Base-by-base conservation (phyloP, 441 rosid genomes). In the Pelargonium myrrhifolium region DNA sequence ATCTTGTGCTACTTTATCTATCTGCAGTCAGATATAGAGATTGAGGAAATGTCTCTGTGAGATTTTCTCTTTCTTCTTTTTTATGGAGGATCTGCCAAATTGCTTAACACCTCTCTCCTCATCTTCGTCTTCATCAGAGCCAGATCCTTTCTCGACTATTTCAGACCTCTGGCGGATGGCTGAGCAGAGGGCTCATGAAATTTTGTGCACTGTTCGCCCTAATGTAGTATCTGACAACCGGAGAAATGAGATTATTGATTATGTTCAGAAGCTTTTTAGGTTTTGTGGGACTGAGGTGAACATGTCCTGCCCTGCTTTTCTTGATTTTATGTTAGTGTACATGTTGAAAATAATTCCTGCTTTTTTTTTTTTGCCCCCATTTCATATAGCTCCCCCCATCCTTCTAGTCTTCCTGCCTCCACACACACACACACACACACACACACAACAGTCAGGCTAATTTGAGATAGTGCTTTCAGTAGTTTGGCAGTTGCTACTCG, bases 121-220 rank as follows among this genome's bases (percentile, higher is more conserved):
- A 9, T 76, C 85, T 58, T 75, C 80, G 22, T 74, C 85, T 58
- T 75, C 80, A 20, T 74, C 71, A 68, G 77, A 59, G 67, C 68
- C 39, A 14, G 65, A 66, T 55, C 85, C 81, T 37, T 65, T 82
- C 68, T 71, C 83, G 66, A 72, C 84, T 71, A 85, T 78, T 69
- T 56, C 64, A 31, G 92, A 89, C 68, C 68, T 84, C 53, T 89
- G 96, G 96, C 67, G 64, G 64, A 60, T 85, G 78, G 88, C 93
- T 43, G 96, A 92, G 81, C 72, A 78, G 64, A 91, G 95, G 78
- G 82, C 73, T 76, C 80, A 76, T 68, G 99, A 93, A 80, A 87
- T 92, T 65, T 68, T 92, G 42, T 73, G 75, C 75, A 35, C 71
- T 39, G 79, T 88, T 73, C 93, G 85, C 77, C 96, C 96, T 7